These are phyloP conservation scores for Neltuma alba DNA, from an alignment of 306 rosid species.

Conservation along the genomic window DNA sequence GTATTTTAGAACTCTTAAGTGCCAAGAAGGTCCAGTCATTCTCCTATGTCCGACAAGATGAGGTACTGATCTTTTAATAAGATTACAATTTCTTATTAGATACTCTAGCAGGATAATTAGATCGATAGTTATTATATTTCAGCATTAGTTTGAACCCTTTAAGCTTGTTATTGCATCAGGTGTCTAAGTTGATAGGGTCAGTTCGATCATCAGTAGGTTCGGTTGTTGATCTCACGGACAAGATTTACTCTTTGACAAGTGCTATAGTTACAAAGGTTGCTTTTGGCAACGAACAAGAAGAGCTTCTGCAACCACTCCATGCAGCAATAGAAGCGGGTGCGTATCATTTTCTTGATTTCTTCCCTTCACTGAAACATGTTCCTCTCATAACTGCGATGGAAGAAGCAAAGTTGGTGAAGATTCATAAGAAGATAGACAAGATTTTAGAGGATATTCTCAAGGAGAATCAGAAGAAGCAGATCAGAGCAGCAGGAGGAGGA, in stretches of 20 bases:
- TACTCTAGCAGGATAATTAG: too few relatives aligned
- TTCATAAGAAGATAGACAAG: not conserved
- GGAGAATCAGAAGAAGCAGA: not conserved
- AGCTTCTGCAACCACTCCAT: not conserved
- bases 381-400: not conserved
- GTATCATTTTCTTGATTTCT: not conserved
- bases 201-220: not conserved
- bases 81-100: too few relatives aligned
- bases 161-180: not conserved
- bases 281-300: constrained; percentile 6
- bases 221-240: not conserved
- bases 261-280: not conserved
- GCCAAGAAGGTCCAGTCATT: constrained; percentile 32
- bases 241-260: not conserved
- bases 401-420: not conserved
- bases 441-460: not conserved
- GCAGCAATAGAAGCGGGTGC: not conserved
- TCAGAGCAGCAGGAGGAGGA: not conserved
- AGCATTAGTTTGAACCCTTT: too few relatives aligned
- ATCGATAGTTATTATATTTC: too few relatives aligned
- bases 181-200: not conserved
- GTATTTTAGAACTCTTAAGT: constrained; percentile 36
- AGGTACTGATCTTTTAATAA: too few relatives aligned
- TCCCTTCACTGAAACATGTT: not conserved
- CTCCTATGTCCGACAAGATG: constrained; percentile 27